Evolutionary conservation across 169 alveolate species (phyloP), one percentile per base, ranked within the genome.

Genomic region (Plasmodium sp.): DNA sequence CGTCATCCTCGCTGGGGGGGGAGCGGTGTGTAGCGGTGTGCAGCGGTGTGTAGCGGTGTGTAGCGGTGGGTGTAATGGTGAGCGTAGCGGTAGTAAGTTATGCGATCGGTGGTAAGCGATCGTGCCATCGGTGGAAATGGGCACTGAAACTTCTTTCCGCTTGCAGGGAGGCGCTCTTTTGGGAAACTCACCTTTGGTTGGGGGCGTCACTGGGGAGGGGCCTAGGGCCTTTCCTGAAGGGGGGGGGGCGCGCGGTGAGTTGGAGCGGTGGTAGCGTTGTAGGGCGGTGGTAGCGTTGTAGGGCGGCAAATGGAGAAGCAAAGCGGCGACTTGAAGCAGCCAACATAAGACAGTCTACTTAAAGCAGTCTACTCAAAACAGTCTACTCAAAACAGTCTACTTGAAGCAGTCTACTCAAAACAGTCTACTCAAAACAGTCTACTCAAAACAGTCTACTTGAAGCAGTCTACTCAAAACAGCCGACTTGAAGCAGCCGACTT

Each of bases 1-100:
- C 51, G 18, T 84, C 80, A 3, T 85, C 85, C 18, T 84, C 84
- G 31, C 93, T 84, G 58, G 79, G 58, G 36, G 54, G 16, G 22
- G 5, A 56, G 43, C 4, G 31, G 45, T 3, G 48, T 36, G 67
- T 10, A 16, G 10, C 54, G 54, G 33, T 79, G n/a, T n/a, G n/a
- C n/a, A 56, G 43, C 4, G 31, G 45, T 3, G 48, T 36, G 67
- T n/a, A 56, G 43, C 4, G 31, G 45, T 3, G 48, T 36, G 67
- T 10, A 16, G 10, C 54, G 54, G 33, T 79, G n/a, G 36, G 58
- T 48, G 18, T 12, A 48, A 48, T 48, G 58, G 18, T 10, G 58
- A 5, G 58, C 14, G 58, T 48, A 12, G 18, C 58, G 58, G n/a
- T 48, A 10, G 58, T 48, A 48, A 48, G 18, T 48, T 48, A 22